phyloP scores from a whole-genome alignment of 1,284 basidiomycete genomes.

The Phaffia rhodozyma region DNA sequence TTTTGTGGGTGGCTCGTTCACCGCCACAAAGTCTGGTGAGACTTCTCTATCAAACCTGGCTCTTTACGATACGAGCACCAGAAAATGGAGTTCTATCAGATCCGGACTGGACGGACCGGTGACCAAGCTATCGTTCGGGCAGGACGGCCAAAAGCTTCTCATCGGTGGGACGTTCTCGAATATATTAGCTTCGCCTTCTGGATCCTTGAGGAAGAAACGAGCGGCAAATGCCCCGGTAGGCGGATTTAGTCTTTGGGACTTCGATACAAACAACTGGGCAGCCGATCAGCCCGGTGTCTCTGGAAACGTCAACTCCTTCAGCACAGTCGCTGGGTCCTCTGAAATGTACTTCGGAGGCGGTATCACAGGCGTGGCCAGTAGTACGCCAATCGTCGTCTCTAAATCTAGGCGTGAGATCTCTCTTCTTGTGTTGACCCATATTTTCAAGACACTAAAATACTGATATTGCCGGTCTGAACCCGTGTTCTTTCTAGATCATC shows the following conservation, averaged over 20 bases:
- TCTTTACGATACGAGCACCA: conserved; percentile 55
- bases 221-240: conserved; percentile 34
- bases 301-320: conserved; percentile 55
- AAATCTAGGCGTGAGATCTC: conserved; percentile 43
- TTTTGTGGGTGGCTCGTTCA: conserved; percentile 78
- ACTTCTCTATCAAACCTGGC: conserved; percentile 55
- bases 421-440: conserved; percentile 5
- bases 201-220: conserved; percentile 26
- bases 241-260: conserved; percentile 69
- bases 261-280: conserved; percentile 52
- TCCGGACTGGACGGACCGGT: conserved; percentile 70
- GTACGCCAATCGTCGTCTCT: conserved; percentile 29
- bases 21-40: conserved; percentile 46
- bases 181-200: conserved; percentile 33
- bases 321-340: conserved; percentile 47
- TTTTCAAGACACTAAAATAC: background rate
- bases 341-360: conserved; percentile 37
- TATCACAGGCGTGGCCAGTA: conserved; percentile 34
- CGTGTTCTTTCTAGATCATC: conserved; percentile 47
- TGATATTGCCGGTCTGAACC: background rate
- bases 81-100: conserved; percentile 58
- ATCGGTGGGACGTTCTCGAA: conserved; percentile 66
- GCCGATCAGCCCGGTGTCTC: conserved; percentile 58
- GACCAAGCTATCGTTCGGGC: conserved; percentile 44
- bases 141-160: conserved; percentile 41